Evolutionary conservation across 805 yeast species (phyloP).

Genomic region (Candida sithepensis): DNA sequence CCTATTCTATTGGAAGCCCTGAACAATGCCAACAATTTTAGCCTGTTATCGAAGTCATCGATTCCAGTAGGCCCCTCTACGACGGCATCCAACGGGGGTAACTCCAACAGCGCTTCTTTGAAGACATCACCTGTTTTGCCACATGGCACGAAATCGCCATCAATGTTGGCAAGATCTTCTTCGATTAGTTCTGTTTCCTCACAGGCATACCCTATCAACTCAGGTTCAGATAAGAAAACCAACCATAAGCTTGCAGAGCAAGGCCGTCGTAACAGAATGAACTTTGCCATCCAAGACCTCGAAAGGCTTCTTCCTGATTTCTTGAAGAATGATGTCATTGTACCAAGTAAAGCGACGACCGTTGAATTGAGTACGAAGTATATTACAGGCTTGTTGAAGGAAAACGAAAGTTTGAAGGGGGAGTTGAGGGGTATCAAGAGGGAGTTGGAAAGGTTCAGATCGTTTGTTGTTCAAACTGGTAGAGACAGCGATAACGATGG

Average conservation of each 20-base stretch:
- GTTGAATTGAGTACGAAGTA: constrained; percentile 83
- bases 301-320: constrained; percentile 62
- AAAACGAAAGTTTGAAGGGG: constrained; percentile 33
- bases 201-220: background rate
- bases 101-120: constrained; percentile 5
- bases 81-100: background rate
- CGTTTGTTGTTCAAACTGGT: constrained; percentile 1
- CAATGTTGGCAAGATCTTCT: constrained; percentile 2
- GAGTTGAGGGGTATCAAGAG: constrained; percentile 35
- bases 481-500: constrained; percentile 7
- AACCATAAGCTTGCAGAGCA: constrained; percentile 94
- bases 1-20: constrained; percentile 7
- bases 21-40: background rate
- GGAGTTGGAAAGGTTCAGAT: constrained; percentile 11
- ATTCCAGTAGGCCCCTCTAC: background rate
- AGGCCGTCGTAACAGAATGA: constrained; percentile 91
- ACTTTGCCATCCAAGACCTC: constrained; percentile 76
- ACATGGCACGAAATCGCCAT: constrained; percentile 4
- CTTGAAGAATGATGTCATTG: constrained; percentile 51
- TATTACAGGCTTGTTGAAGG: constrained; percentile 46
- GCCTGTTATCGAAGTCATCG: background rate
- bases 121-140: constrained; percentile 8
- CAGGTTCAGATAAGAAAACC: constrained; percentile 47
- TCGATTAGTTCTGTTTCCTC: background rate
- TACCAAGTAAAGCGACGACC: constrained; percentile 91